Conservation (phyloP, 345 rosid species). For the Schrenkiella parvula region DNA sequence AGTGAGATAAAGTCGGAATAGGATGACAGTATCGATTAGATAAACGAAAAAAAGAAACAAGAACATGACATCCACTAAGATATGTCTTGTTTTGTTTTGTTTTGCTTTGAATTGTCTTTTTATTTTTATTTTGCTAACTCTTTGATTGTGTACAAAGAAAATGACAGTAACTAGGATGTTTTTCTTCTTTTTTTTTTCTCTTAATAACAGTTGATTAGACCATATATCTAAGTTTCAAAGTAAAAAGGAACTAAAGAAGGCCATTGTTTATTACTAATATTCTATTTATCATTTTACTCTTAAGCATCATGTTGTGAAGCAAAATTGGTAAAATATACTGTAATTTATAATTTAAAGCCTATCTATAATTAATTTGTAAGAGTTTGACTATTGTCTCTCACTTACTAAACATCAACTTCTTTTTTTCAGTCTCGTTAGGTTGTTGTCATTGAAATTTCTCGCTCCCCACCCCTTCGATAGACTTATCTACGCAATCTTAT, state of each 20-base stretch:
- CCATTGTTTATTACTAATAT: not conserved
- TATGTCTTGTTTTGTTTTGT: not conserved
- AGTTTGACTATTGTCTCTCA: too few species aligned
- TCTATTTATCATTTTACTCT: not conserved
- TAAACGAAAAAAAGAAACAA: not conserved
- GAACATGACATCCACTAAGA: slow-evolving; percentile 28
- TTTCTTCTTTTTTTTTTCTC: not conserved
- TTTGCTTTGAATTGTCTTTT: not conserved
- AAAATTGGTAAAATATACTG: too few species aligned
- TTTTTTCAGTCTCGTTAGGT: too few species aligned
- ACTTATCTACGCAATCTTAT: not conserved
- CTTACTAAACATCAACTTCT: too few species aligned
- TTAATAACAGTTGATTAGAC: not conserved
- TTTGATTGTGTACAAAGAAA: not conserved
- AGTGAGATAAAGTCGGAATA: slow-evolving; percentile 14
- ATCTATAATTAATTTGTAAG: too few species aligned
- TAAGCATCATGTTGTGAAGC: too few species aligned
- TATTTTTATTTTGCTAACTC: not conserved
- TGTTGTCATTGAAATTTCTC: too few species aligned
- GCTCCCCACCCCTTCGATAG: too few species aligned
- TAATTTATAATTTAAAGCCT: too few species aligned
- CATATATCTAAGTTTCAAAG: not conserved
- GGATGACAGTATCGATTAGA: not conserved
- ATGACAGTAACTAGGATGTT: not conserved
- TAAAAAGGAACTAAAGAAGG: not conserved